phyloP scores from a whole-genome alignment of 139 green algal species.

The Tetraselmis striata region DNA sequence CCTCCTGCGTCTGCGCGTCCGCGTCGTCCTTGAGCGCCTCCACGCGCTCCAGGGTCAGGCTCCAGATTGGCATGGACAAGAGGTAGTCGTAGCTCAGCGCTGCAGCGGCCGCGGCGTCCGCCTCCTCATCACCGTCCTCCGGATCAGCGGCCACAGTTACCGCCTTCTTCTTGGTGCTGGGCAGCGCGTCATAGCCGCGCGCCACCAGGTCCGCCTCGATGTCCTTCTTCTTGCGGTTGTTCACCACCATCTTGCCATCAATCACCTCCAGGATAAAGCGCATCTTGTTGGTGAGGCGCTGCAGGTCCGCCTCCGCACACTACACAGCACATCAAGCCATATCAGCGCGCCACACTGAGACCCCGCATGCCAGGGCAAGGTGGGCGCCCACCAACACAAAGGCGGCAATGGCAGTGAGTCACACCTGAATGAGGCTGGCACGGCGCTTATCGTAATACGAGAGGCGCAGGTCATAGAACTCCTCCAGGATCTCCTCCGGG shows the following conservation, averaged over 20 bases:
- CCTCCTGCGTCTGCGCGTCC: constrained; percentile 36
- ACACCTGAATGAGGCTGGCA: constrained; percentile 21
- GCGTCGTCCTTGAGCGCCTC: constrained; percentile 30
- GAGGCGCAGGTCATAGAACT: constrained; percentile 87
- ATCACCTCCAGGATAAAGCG: constrained; percentile 94
- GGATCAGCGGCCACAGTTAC: neutral
- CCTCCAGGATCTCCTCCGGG: constrained; percentile 79
- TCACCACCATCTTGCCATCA: constrained; percentile 67
- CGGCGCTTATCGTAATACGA: constrained; percentile 79
- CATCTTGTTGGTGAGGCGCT: constrained; percentile 75
- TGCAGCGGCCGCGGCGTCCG: constrained; percentile 6
- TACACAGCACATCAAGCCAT: too few species aligned
- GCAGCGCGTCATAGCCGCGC: constrained; percentile 68
- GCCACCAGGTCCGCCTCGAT: constrained; percentile 78
- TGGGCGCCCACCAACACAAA: constrained; percentile 15
- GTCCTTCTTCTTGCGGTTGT: constrained; percentile 75
- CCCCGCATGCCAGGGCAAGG: neutral
- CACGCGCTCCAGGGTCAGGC: constrained; percentile 92
- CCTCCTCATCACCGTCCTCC: constrained; percentile 30
- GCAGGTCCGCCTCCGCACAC: constrained; percentile 65
- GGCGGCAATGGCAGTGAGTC: neutral
- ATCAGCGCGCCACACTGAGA: neutral
- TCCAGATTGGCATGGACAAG: constrained; percentile 89
- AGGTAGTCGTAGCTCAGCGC: constrained; percentile 88
- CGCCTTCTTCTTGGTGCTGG: constrained; percentile 29